Conservation (phyloP, 208 protist species). For the Entamoeba moshkovskii region DNA sequence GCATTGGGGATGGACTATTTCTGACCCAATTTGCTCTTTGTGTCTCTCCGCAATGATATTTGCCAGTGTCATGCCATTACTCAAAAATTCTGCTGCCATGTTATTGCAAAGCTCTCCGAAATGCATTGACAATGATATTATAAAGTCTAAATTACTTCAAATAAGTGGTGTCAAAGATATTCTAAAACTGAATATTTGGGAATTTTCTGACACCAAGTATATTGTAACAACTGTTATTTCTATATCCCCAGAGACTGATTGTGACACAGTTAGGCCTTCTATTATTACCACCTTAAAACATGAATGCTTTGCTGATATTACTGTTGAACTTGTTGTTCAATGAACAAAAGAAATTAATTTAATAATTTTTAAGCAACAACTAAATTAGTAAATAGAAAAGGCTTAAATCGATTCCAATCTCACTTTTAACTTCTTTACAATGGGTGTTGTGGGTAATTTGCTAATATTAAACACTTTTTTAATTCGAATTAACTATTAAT, state of each 20-base stretch:
- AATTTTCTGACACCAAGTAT: neutral
- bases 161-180: neutral
- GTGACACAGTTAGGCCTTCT: neutral
- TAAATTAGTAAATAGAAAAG: too few relatives aligned
- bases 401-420: too few relatives aligned
- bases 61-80: neutral
- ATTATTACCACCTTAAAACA: neutral
- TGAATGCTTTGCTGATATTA: neutral
- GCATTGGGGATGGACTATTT: neutral
- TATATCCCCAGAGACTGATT: neutral
- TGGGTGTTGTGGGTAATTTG: neutral
- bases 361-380: too few relatives aligned
- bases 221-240: neutral
- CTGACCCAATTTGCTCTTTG: slow-evolving; percentile 9
- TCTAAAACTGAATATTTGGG: neutral
- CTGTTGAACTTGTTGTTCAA: neutral
- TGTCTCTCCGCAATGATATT: neutral
- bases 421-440: neutral
- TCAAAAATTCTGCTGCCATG: neutral
- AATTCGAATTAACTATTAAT: neutral
- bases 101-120: neutral
- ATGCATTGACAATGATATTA: neutral
- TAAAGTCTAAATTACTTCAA: neutral
- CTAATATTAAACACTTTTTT: neutral
- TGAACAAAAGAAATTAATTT: too few relatives aligned